Evolutionary conservation across 1,139 yeast species (phyloP), one percentile per base, ranked within the genome.

Genomic region (Pichia sp.): DNA sequence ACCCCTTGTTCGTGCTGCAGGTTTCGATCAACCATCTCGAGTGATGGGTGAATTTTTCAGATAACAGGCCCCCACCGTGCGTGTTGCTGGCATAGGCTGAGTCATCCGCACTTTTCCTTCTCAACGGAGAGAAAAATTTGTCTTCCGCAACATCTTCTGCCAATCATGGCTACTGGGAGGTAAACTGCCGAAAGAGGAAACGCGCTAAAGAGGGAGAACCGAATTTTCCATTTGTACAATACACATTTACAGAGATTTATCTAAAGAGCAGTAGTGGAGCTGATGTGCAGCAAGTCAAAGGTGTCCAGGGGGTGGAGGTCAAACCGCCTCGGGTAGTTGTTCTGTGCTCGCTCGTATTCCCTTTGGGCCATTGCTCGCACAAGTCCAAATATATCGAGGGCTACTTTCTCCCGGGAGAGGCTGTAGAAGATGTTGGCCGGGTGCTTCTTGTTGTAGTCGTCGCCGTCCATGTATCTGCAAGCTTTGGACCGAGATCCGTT

Each of bases 321-420:
- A 44, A 62, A 62, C n/a, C 55, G 44, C 6, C 59, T 44, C 6
- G 56, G 59, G n/a, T 52, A 16, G 42, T 53, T 43, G n/a, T 49
- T 20, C 4, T 40, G 51, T 2, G 38, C 50, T 6, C 59, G 30
- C 7, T 51, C 20, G 31, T 49, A 27, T 46, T 68, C 71, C 4
- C 20, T 46, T 20, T 58, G 58, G 0, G 70, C 72, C 66, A 67
- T 64, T 38, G 58, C 63, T 46, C 58, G 59, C 16, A 68, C 62
- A n/a, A 61, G 53, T 1, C 69, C 68, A 6, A 58, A 34, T 2
- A 68, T 50, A 24, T 68, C 67, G 10, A 57, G 47, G 9, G 61
- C 55, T 7, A 63, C 31, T 12, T 47, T 52, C 2, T 29, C 9
- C 5, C 40, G 46, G 16, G 65, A 48, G 6, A 63, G 44, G 9